Base-by-base conservation (phyloP, 345 rosid species). In the Isatis tinctoria region DNA sequence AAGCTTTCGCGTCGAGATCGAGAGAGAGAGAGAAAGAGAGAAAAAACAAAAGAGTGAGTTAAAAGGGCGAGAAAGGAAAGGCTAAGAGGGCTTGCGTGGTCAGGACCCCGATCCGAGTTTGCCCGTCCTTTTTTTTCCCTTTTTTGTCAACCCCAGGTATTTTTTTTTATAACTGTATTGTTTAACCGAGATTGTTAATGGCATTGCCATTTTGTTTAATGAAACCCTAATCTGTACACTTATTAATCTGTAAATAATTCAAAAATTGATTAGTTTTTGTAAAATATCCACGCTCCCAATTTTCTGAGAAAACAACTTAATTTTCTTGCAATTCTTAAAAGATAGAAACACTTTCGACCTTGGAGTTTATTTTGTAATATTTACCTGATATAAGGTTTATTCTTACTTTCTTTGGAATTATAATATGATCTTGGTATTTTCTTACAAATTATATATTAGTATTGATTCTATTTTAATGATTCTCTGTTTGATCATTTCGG, bases 81-180 rank as follows among this genome's bases (percentile, higher is more conserved):
- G 76, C 74, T 45, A 76, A 53, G 70, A 72, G 62, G 74, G 45
- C 24, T 58, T 44, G 58, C 58, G 54, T 70, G 56, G 28, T 56
- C 27, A 41, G 27, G 14, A 70, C 57, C 10, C 52, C 56, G 56
- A 51, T 51, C 28, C 56, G 30, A 45, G 4, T 45, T 45, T 45
- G 51, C 49, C 18, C 49, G 9, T 6, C n/a, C n/a, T 5, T 44
- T 14, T 12, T 40, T 41, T 41, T 5, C 11, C 1, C 5, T 41
- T 41, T 44, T 44, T 44, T 44, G 49, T 44, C 49, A 44, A 44
- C 51, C 57, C 56, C 56, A 51, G 32, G 57, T 22, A 4, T 51
- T 51, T 18, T 8, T 45, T 3, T 16, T 45, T 41, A 13, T 5
- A 35, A 35, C 37, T 35, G 37, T 35, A 8, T 33, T 33, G 4